phyloP scores from a whole-genome alignment of 1,284 basidiomycete genomes.

The Pseudozyma tsukubaensis region DNA sequence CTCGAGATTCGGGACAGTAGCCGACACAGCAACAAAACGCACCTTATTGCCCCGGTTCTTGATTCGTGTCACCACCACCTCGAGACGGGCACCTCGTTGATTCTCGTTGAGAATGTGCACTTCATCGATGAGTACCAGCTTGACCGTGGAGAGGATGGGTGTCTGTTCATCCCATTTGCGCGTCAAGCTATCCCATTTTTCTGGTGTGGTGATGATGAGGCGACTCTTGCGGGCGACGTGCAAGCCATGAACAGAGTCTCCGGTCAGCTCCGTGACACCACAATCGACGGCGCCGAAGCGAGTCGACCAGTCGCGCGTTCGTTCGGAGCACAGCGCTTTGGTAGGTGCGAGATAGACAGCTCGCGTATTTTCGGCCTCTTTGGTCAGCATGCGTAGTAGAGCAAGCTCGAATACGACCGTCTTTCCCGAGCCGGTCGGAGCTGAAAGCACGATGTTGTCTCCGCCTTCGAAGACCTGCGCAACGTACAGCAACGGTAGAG shows the following conservation, averaged over 20 bases:
- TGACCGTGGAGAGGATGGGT: constrained; percentile 48
- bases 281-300: constrained; percentile 80
- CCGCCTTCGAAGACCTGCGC: constrained; percentile 77
- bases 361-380: constrained; percentile 68
- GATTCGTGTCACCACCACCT: constrained; percentile 94
- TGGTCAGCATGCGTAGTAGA: constrained; percentile 80
- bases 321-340: constrained; percentile 84
- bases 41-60: constrained; percentile 75
- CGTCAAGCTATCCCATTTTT: constrained; percentile 55
- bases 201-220: constrained; percentile 75
- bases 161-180: constrained; percentile 56
- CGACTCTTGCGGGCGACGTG: constrained; percentile 43
- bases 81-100: constrained; percentile 73
- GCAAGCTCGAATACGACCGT: constrained; percentile 87
- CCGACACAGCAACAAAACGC: constrained; percentile 88
- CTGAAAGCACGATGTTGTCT: constrained; percentile 78
- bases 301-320: constrained; percentile 82
- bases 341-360: constrained; percentile 95
- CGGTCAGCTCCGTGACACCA: constrained; percentile 84
- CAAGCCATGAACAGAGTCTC: constrained; percentile 41
- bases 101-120: constrained; percentile 91
- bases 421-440: constrained; percentile 59
- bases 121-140: constrained; percentile 82
- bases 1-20: constrained; percentile 90
- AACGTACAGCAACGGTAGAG: constrained; percentile 84